Conservation (phyloP, 192 early-diverging fungal genomes). For the Polychytrium aggregatum region DNA sequence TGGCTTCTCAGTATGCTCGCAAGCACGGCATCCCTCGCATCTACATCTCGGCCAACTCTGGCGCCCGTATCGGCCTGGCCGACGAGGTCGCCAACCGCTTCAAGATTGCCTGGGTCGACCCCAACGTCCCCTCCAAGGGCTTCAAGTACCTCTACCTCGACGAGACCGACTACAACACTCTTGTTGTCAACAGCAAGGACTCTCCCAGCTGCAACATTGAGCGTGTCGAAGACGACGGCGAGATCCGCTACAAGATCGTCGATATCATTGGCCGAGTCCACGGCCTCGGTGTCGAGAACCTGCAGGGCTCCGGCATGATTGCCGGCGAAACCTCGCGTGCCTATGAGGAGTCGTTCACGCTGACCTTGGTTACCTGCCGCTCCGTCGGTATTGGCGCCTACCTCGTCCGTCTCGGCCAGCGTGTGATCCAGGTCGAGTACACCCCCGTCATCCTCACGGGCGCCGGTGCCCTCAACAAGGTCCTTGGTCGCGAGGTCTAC, state of each 20-base stretch:
- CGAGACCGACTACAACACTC: slow-evolving; percentile 53
- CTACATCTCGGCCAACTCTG: slow-evolving; percentile 97
- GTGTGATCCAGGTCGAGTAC: slow-evolving; percentile 93
- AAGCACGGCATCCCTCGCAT: slow-evolving; percentile 72
- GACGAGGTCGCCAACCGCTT: slow-evolving; percentile 81
- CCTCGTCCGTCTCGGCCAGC: slow-evolving; percentile 95
- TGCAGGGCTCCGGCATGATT: slow-evolving; percentile 94
- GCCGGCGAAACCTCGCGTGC: slow-evolving; percentile 91
- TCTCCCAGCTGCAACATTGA: slow-evolving; percentile 45
- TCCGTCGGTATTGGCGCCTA: slow-evolving; percentile 99
- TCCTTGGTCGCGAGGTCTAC: slow-evolving; percentile 95
- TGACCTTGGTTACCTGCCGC: slow-evolving; percentile 92
- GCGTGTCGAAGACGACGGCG: slow-evolving; percentile 66
- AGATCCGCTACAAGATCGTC: slow-evolving; percentile 68
- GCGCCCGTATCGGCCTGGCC: slow-evolving; percentile 94
- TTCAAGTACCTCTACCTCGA: slow-evolving; percentile 90
- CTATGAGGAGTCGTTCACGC: slow-evolving; percentile 96
- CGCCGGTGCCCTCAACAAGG: slow-evolving; percentile 94
- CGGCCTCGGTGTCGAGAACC: slow-evolving; percentile 93
- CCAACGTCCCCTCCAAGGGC: slow-evolving; percentile 66
- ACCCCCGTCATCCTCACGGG: slow-evolving; percentile 98
- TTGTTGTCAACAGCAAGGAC: slow-evolving; percentile 35
- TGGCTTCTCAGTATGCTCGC: slow-evolving; percentile 83
- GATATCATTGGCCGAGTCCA: slow-evolving; percentile 79
- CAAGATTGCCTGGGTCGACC: slow-evolving; percentile 79